These are phyloP conservation scores for Paraphoma chrysanthemicola DNA, from an alignment of 2,329 filamentous ascomycete species.

Conservation along the genomic window DNA sequence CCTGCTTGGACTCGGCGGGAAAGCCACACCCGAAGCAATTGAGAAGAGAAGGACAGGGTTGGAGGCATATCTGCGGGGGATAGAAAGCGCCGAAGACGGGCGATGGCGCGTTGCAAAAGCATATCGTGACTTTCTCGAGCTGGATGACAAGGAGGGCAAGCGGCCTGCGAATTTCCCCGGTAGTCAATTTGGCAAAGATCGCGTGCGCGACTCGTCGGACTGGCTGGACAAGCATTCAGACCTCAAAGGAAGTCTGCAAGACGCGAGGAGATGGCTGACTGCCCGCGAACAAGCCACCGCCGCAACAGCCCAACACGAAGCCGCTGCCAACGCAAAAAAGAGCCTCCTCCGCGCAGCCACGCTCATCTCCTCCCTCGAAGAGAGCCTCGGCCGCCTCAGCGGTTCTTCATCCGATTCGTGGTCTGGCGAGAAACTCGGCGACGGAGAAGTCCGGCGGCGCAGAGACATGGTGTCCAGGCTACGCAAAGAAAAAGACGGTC, in stretches of 20 bases:
- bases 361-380: constrained; percentile 68
- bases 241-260: constrained; percentile 74
- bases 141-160: constrained; percentile 49
- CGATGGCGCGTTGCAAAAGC: constrained; percentile 76
- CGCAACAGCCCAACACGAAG: constrained; percentile 69
- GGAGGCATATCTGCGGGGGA: constrained; percentile 74
- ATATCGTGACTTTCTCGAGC: constrained; percentile 76
- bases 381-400: constrained; percentile 62
- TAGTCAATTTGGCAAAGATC: constrained; percentile 47
- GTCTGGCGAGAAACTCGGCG: constrained; percentile 63
- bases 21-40: constrained; percentile 72
- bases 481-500: constrained; percentile 75
- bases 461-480: constrained; percentile 74
- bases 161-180: constrained; percentile 28
- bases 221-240: constrained; percentile 81
- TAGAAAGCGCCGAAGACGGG: constrained; percentile 75
- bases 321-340: constrained; percentile 76
- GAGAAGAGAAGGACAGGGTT: constrained; percentile 72
- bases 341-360: constrained; percentile 73
- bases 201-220: constrained; percentile 59
- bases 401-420: constrained; percentile 47
- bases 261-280: constrained; percentile 70
- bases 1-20: constrained; percentile 57
- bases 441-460: constrained; percentile 76
- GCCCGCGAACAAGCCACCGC: constrained; percentile 68